Evolutionary conservation across 371 early-diverging fungal genomes (phyloP).

Genomic region (Lichtheimia corymbifera): DNA sequence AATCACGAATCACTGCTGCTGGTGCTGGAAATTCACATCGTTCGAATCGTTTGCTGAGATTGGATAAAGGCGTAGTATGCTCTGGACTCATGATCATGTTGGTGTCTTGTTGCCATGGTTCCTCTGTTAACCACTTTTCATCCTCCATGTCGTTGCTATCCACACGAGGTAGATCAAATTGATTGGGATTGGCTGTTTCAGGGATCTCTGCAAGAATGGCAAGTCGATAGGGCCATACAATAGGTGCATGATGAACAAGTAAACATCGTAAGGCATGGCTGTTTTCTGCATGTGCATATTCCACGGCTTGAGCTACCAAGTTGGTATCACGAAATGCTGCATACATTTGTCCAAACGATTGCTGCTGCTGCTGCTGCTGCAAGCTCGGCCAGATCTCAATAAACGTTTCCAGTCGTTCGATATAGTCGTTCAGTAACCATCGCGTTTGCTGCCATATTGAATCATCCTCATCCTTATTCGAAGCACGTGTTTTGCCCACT

Average conservation of each 20-base stretch:
- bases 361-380: not conserved
- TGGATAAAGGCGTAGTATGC: conserved; percentile 13
- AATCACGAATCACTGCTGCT: conserved; percentile 46
- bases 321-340: conserved; percentile 65
- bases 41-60: conserved; percentile 29
- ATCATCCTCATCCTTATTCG: conserved; percentile 31
- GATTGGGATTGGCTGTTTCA: conserved; percentile 53
- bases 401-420: conserved; percentile 70
- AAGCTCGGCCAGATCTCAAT: conserved; percentile 49
- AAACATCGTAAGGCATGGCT: conserved; percentile 60
- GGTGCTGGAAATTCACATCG: conserved; percentile 49
- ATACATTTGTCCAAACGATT: conserved; percentile 37
- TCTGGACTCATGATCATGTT: conserved; percentile 17
- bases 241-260: conserved; percentile 62
- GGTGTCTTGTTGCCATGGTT: conserved; percentile 33
- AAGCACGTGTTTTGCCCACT: conserved; percentile 57
- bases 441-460: conserved; percentile 47
- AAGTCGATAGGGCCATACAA: conserved; percentile 61
- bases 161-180: conserved; percentile 49
- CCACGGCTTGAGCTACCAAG: conserved; percentile 62
- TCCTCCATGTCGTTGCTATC: conserved; percentile 23
- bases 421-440: conserved; percentile 58
- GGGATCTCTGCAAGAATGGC: conserved; percentile 68
- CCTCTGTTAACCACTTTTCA: conserved; percentile 34
- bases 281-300: conserved; percentile 61